Evolutionary conservation across 2,329 filamentous ascomycete species (phyloP).

Genomic region (Sclerotinia trifoliorum): DNA sequence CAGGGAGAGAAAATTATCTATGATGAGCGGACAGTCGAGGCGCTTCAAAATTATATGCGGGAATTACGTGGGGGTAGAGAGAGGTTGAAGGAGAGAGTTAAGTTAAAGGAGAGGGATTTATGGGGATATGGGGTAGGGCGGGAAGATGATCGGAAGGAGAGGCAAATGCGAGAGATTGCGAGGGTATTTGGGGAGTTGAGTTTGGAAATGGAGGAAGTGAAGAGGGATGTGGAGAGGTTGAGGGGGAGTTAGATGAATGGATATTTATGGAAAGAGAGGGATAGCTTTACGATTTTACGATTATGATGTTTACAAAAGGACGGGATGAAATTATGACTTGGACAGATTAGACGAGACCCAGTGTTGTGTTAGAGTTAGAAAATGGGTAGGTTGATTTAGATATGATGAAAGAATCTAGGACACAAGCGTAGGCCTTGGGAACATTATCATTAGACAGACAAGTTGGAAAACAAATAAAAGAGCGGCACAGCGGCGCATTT

Average conservation of each 20-base stretch:
- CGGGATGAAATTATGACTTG: not conserved
- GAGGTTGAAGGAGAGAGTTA: slow-evolving; percentile 34
- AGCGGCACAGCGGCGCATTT: not conserved
- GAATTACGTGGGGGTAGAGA: slow-evolving; percentile 35
- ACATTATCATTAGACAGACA: not conserved
- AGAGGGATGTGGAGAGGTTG: slow-evolving; percentile 38
- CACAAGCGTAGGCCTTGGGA: not conserved
- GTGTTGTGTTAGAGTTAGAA: not conserved
- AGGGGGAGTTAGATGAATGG: slow-evolving; percentile 23
- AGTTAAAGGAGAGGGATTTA: slow-evolving; percentile 33
- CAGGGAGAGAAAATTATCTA: slow-evolving; percentile 36
- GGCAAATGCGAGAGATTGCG: slow-evolving; percentile 39
- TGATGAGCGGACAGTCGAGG: slow-evolving; percentile 33
- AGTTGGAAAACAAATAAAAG: not conserved
- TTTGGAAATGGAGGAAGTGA: slow-evolving; percentile 37
- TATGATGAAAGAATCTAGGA: not conserved
- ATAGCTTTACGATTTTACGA: slow-evolving; percentile 2
- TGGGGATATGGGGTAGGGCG: slow-evolving; percentile 39
- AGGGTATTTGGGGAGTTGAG: slow-evolving; percentile 38
- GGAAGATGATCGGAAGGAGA: slow-evolving; percentile 35
- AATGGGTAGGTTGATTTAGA: not conserved
- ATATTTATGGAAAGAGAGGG: not conserved
- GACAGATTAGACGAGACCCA: not conserved
- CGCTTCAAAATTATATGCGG: slow-evolving; percentile 34
- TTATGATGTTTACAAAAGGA: not conserved